Evolutionary conservation across 2,329 filamentous ascomycete species (phyloP), one percentile per base, ranked within the genome.

Genomic region (Biscogniauxia mediterranea): DNA sequence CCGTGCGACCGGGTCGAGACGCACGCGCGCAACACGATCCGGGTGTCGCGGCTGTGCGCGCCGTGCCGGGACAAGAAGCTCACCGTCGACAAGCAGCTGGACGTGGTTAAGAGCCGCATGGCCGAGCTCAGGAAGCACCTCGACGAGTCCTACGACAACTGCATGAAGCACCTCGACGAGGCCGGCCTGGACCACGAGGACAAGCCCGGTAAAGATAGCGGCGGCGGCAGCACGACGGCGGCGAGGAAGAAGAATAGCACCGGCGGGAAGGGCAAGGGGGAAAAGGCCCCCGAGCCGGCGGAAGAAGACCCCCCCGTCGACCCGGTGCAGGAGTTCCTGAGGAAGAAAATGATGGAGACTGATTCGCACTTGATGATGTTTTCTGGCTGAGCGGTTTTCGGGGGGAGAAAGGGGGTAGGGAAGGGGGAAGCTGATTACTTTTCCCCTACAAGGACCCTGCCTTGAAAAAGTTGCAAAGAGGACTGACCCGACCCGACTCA

Each of bases 301-400:
- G 21, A 23, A 2, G 49, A 17, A 54, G 21, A 50, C 26, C 19
- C 56, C 5, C 23, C n/a, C 1, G 19, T 55, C 5, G 63, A 68
- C 50, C 59, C 66, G 3, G 56, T 55, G 2, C 28, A 55, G 53
- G 63, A 59, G 54, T 69, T 68, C 53, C 53, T 69, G 6, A 54
- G 23, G 52, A 69, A 61, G 58, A 69, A 68, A 60, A 61, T 57
- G 53, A 28, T 54, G 23, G 67, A 68, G 54, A 52, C 23, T 1
- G 32, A 69, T 49, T 64, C 67, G 42, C 66, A 69, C 55, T 52
- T 69, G 21, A 69, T 69, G 67, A 69, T 69, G 67, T 56, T 67
- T 13, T 32, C 28, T 9, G 28, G 28, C 28, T 32, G 28, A 32
- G 28, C 28, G 1, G 23, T 23, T 23, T 23, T 23, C 5, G 23